Conservation (phyloP, 1,284 basidiomycete genomes). For the Vanrija humicola region DNA sequence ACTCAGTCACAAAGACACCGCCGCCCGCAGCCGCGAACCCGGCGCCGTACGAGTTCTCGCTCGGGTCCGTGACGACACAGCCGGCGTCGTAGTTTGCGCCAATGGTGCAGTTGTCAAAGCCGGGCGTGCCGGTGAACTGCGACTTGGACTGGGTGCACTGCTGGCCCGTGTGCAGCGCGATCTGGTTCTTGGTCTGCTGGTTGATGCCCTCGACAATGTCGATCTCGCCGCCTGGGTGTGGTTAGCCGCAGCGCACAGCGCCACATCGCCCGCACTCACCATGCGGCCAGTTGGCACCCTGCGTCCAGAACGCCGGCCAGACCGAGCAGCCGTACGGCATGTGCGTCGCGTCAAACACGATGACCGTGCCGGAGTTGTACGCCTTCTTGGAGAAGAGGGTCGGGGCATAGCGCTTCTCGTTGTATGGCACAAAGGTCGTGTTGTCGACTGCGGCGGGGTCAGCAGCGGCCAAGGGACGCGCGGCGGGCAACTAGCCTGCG, state of each 20-base stretch:
- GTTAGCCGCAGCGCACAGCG: background rate
- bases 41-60: conserved; percentile 59
- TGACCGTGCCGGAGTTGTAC: conserved; percentile 47
- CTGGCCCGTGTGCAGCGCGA: conserved; percentile 37
- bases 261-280: conserved; percentile 7
- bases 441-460: conserved; percentile 29
- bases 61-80: conserved; percentile 59
- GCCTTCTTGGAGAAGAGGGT: conserved; percentile 60
- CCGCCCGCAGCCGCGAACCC: conserved; percentile 63
- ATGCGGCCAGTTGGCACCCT: conserved; percentile 38
- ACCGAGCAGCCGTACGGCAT: conserved; percentile 53
- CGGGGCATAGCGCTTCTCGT: conserved; percentile 66
- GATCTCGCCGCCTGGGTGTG: conserved; percentile 6
- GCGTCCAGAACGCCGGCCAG: conserved; percentile 36
- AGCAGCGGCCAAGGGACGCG: background rate
- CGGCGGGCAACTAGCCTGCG: background rate
- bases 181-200: conserved; percentile 35
- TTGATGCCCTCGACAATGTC: conserved; percentile 36
- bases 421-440: conserved; percentile 45
- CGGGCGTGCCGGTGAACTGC: conserved; percentile 7
- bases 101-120: conserved; percentile 35
- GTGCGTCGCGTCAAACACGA: conserved; percentile 62
- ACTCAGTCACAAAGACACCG: conserved; percentile 69
- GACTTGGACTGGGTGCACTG: conserved; percentile 8
- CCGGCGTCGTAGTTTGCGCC: conserved; percentile 55